Percentiles rank a stretch among this genome's conserved stretches.
Evolutionary conservation across 2,329 filamentous ascomycete genomes (phyloP).

Genomic region (Podosphaera fusca): DNA sequence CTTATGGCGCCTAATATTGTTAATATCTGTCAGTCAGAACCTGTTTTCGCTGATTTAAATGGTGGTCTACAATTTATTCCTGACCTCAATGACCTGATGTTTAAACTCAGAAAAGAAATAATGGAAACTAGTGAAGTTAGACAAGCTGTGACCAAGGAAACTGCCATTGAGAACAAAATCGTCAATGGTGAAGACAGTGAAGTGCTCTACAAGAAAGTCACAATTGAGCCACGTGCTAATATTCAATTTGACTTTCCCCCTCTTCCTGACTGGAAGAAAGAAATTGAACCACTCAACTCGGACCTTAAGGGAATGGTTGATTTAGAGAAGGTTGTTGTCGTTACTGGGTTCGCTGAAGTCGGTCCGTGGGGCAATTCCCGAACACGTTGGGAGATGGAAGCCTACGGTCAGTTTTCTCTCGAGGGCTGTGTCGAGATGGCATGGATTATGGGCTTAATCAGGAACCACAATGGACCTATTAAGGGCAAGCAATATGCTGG

Average conservation of each 20-base stretch:
- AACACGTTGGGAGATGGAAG: constrained; percentile 98
- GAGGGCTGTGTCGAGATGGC: constrained; percentile 98
- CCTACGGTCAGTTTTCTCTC: constrained; percentile 83
- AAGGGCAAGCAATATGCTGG: constrained; percentile 94
- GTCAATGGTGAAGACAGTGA: constrained; percentile 88
- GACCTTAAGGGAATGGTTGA: constrained; percentile 95
- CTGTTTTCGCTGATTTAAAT: constrained; percentile 92
- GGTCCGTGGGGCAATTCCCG: constrained; percentile 97
- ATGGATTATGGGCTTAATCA: constrained; percentile 99
- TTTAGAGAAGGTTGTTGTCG: constrained; percentile 89
- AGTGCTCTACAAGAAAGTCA: constrained; percentile 82
- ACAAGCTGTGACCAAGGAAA: constrained; percentile 86
- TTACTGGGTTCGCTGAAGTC: constrained; percentile 88
- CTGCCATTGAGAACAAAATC: constrained; percentile 85
- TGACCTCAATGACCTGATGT: constrained; percentile 87
- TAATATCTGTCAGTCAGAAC: constrained; percentile 84
- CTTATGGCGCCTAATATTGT: constrained; percentile 88
- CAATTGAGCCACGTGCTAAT: constrained; percentile 82
- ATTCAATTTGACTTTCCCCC: constrained; percentile 92
- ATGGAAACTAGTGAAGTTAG: constrained; percentile 89
- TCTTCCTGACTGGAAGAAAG: constrained; percentile 75
- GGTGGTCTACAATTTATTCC: constrained; percentile 94
- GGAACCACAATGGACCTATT: constrained; percentile 87
- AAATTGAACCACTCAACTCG: constrained; percentile 70
- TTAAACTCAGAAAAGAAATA: constrained; percentile 75